Conservation (phyloP, 805 yeast species). For the Candida tibetensis region DNA sequence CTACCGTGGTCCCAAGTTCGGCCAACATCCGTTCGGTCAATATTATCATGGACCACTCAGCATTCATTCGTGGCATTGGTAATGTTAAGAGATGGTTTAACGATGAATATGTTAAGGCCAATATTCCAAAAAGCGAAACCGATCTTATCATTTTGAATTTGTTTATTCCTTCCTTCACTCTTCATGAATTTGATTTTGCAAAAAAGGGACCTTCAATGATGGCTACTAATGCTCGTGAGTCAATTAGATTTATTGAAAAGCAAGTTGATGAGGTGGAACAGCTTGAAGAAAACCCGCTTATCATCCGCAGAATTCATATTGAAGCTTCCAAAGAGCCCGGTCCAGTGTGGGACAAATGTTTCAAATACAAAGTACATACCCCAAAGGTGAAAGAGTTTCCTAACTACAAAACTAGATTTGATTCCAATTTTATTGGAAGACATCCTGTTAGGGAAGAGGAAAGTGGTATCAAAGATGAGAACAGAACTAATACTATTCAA, state of each 20-base stretch:
- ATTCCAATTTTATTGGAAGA: conserved; percentile 21
- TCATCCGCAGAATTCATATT: conserved; percentile 24
- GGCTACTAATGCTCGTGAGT: conserved; percentile 64
- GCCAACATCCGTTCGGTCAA: conserved; percentile 15
- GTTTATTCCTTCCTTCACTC: conserved; percentile 50
- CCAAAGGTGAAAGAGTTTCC: conserved; percentile 54
- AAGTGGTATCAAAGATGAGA: too few species aligned
- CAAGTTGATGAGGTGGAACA: conserved; percentile 23
- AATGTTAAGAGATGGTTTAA: conserved; percentile 63
- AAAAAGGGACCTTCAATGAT: conserved; percentile 49
- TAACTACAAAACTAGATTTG: conserved; percentile 37
- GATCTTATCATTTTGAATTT: conserved; percentile 31
- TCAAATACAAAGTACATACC: conserved; percentile 41
- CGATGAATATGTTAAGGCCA: conserved; percentile 29
- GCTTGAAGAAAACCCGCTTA: conserved; percentile 8
- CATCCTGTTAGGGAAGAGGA: background rate
- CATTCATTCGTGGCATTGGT: conserved; percentile 66
- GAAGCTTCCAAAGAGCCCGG: conserved; percentile 45
- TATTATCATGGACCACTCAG: conserved; percentile 64
- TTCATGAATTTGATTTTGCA: conserved; percentile 22
- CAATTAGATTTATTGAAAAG: conserved; percentile 58
- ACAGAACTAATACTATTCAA: conserved; percentile 22
- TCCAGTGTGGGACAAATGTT: conserved; percentile 50
- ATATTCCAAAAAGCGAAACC: conserved; percentile 13
- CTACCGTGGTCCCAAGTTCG: background rate